Base-by-base conservation (phyloP, 176 grass and related monocot species). In the Musa itinerans region DNA sequence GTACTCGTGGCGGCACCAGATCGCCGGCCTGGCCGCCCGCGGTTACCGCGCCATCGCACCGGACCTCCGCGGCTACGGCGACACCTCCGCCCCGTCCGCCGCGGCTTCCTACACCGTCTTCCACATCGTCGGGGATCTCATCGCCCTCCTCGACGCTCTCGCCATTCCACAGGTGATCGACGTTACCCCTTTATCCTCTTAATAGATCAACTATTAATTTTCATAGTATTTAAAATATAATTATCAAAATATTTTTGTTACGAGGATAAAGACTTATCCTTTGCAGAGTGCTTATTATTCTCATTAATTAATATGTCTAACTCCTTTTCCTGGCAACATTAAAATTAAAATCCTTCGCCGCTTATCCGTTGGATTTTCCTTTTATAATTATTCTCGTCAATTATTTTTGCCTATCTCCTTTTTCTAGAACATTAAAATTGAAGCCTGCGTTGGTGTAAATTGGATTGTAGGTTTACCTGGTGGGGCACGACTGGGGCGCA, bases 1-100 rank as follows among this genome's bases (percentile, higher is more conserved):
- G 89, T 89, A 88, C 86, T 89, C 92, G 27, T 96, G 92, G 92
- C 83, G 92, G 65, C 82, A 75, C 80, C 92, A 92, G 84, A 89
- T 96, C 68, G 23, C 23, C 24, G 68, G 71, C 79, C 86, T 96
- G 53, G 86, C 92, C 8, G 83, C 81, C 25, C 74, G 62, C 2
- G 88, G 92, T 24, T 96, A 89, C 82, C 86, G 80, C 8, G 87
- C 83, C 74, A 51, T 91, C 10, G 92, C 92, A 13, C 92, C 89
- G 10, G 92, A 96, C 64, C 84, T 96, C 79, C 83, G 92, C 16
- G 92, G 89, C 75, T 89, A 87, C 71, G 89, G 92, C 2, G 88
- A 87, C 79, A 91, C 88, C 81, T 69, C 83, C 57, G 92, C 79
- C 21, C 92, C 89, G 61, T 49, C 78, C 25, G 68, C 72, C 1